Evolutionary conservation across 2,329 filamentous ascomycete genomes (phyloP), one percentile per base, ranked within the genome.

Genomic region (Catunica adiposa): DNA sequence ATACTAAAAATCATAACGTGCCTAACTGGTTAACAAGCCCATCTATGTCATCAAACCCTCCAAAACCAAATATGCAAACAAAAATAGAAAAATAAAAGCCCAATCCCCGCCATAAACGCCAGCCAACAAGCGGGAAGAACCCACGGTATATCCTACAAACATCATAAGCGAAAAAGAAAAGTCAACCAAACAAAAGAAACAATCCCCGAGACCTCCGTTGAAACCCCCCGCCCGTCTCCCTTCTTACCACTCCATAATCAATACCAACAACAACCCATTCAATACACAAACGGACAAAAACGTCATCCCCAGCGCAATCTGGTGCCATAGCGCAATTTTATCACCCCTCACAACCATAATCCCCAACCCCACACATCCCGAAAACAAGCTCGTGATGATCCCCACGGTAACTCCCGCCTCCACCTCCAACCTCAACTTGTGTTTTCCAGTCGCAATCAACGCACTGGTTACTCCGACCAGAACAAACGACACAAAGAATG

Each of bases 341-440:
- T 75, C 72, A 42, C 70, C 67, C 37, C 79, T 72, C 53, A 76
- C 75, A 11, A 82, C 64, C 60, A 78, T 74, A 64, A 77, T 73
- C 34, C 75, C 78, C 5, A 86, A 70, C 1, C 75, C 83, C 11
- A 76, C 70, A 50, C 80, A 77, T 0, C 78, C 79, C 62, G 80
- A 80, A 58, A 80, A 73, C 42, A 89, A 65, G 60, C 82, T 85
- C 29, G 78, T 72, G 31, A 85, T 73, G 15, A 84, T 80, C 8
- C 84, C 85, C 42, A 86, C 72, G 1, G 85, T 73, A 1, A 86
- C 83, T 7, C 82, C 85, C 0, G 78, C 78, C 62, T 89, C 84
- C 2, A 90, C 86, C 65, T 86, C 80, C n/a, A 80, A 73, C 3
- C 77, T 73, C 61, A 83, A 73, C 65, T 78, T 83, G 64, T 80